These are phyloP conservation scores for Trichodelitschia bisporula DNA, from an alignment of 495 filamentous ascomycete genomes.

Conservation along the genomic window DNA sequence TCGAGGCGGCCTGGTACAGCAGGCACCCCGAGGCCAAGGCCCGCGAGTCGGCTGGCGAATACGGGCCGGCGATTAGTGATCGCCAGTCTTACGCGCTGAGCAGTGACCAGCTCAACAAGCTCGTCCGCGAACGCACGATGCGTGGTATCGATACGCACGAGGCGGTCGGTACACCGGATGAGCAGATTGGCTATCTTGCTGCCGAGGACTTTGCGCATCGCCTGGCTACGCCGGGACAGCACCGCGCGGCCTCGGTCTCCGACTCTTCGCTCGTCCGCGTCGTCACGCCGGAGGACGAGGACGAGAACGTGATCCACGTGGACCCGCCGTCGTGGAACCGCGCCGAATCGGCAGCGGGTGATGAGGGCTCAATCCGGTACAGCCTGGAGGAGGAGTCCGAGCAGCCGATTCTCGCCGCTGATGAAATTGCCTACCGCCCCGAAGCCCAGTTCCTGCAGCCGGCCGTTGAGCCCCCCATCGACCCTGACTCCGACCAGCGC, in stretches of 20 bases:
- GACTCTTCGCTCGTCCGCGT: conserved; percentile 28
- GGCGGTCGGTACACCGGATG: conserved; percentile 15
- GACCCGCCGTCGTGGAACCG: conserved; percentile 26
- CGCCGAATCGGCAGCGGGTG: conserved; percentile 21
- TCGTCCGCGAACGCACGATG: conserved; percentile 48
- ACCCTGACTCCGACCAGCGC: conserved; percentile 5
- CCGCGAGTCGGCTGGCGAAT: conserved; percentile 47
- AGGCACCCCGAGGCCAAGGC: conserved; percentile 62
- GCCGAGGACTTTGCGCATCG: conserved; percentile 54
- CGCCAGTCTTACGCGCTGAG: conserved; percentile 69
- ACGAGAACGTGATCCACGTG: conserved; percentile 49
- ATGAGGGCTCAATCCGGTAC: too few relatives aligned
- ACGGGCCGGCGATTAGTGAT: conserved; percentile 35
- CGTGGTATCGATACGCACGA: conserved; percentile 34
- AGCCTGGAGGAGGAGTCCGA: not conserved
- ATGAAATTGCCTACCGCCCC: conserved; percentile 66
- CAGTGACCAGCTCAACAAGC: conserved; percentile 74
- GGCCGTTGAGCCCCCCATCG: conserved; percentile 41
- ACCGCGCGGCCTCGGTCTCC: conserved; percentile 16
- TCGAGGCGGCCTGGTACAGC: conserved; percentile 70
- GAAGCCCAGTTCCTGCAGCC: conserved; percentile 37
- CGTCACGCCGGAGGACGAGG: conserved; percentile 22
- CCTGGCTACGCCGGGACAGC: conserved; percentile 34
- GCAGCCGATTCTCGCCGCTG: conserved; percentile 49
- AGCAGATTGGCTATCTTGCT: conserved; percentile 56